These are phyloP conservation scores for Thuja plicata DNA, from an alignment of 83 land plant genomes.

Conservation along the genomic window DNA sequence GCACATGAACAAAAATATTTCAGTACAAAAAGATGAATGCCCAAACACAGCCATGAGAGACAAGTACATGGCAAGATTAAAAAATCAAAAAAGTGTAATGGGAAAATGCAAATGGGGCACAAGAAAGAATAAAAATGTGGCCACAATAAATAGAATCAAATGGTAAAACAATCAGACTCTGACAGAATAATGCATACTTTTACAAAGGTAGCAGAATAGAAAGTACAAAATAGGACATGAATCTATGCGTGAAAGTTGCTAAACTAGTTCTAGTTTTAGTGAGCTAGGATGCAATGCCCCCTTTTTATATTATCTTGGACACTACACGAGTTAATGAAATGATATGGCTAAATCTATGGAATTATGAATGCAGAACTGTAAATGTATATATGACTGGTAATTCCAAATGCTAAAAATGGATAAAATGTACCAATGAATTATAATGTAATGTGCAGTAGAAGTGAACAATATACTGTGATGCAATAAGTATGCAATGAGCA, in stretches of 20 bases:
- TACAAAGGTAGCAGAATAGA: not conserved
- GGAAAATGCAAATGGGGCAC: not conserved
- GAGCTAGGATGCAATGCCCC: not conserved
- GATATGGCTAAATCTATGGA: too few species aligned
- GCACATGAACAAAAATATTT: not conserved
- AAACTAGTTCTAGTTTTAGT: not conserved
- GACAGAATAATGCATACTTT: not conserved
- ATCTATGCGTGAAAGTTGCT: not conserved
- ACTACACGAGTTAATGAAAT: too few species aligned
- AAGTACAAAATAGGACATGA: not conserved
- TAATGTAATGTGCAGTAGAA: too few species aligned
- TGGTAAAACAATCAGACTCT: not conserved
- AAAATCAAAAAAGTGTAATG: too few species aligned
- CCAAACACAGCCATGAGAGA: not conserved
- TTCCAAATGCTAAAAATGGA: too few species aligned
- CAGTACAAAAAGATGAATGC: not conserved
- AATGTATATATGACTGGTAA: too few species aligned
- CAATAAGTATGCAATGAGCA: too few species aligned
- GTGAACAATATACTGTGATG: too few species aligned
- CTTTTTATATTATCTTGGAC: too few species aligned
- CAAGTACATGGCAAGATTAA: not conserved
- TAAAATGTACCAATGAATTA: too few species aligned
- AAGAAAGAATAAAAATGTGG: not conserved
- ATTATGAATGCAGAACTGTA: too few species aligned
- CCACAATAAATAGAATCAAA: not conserved